phyloP scores from a whole-genome alignment of 495 filamentous ascomycete genomes.

The Neurospora sp. region DNA sequence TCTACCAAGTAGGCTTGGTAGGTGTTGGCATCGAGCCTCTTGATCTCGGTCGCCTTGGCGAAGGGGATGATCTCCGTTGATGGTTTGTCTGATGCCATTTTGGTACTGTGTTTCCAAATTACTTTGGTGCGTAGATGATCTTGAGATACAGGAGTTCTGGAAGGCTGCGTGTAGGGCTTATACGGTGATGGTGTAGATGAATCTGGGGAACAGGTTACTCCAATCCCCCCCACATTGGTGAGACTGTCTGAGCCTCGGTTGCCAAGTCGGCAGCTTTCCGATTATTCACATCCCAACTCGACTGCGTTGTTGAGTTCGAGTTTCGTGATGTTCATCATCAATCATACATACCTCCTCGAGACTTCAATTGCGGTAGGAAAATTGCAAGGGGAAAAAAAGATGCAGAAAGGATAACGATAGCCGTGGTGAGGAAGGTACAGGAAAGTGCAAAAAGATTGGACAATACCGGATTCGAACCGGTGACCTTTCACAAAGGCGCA shows the following conservation, averaged over 20 bases:
- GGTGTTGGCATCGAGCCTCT: conserved; percentile 45
- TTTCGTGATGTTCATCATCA: too few relatives aligned
- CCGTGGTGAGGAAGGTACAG: background rate
- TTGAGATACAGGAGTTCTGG: background rate
- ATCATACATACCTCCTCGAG: too few relatives aligned
- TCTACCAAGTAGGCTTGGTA: conserved; percentile 49
- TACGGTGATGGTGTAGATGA: background rate
- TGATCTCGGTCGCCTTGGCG: conserved; percentile 32
- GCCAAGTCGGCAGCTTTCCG: background rate
- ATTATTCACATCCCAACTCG: background rate
- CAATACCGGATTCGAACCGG: conserved; percentile 11
- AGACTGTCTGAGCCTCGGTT: background rate
- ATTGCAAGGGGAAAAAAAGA: too few relatives aligned
- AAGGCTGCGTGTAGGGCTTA: background rate
- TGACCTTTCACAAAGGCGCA: conserved; percentile 9
- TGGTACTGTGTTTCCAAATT: background rate
- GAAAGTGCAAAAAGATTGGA: conserved; percentile 2
- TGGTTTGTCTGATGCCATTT: conserved; percentile 1
- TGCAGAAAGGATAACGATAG: background rate
- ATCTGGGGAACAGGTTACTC: background rate
- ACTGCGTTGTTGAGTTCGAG: too few relatives aligned
- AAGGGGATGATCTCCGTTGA: conserved; percentile 12
- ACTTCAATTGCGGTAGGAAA: too few relatives aligned
- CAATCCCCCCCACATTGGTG: background rate
- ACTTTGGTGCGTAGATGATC: background rate